A percentile compares a stretch with the other conserved stretches of the same genome.
Conservation (phyloP, 1,139 yeast genomes). For the Saccharomyces hybrid region DNA sequence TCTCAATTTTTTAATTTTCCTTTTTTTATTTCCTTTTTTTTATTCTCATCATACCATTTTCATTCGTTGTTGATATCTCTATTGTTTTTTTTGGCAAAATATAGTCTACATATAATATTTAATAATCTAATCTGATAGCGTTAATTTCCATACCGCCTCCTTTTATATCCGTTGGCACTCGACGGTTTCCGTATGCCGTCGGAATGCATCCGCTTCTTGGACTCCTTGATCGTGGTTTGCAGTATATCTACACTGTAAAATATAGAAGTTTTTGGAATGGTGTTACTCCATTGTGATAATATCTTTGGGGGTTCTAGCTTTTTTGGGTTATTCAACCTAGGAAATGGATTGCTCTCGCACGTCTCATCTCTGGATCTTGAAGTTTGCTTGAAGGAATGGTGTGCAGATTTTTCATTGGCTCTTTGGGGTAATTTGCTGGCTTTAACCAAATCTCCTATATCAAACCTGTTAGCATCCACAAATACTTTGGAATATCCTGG, state of each 20-base stretch:
- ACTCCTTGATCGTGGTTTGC: constrained; percentile 6
- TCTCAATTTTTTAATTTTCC: background rate
- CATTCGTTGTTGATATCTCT: background rate
- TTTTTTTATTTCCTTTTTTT: background rate
- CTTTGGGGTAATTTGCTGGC: constrained; percentile 26
- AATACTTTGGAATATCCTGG: constrained; percentile 31
- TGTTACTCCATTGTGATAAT: constrained; percentile 12
- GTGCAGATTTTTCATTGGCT: constrained; percentile 16
- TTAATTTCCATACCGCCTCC: background rate
- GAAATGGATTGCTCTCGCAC: background rate
- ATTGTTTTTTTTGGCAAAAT: background rate
- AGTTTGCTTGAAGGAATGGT: background rate
- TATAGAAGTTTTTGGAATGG: constrained; percentile 9
- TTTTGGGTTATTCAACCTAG: constrained; percentile 1
- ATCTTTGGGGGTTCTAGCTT: constrained; percentile 13
- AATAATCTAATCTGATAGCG: background rate
- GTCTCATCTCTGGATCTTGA: background rate
- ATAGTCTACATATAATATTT: background rate
- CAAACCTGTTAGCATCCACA: constrained; percentile 23
- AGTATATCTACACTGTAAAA: constrained; percentile 7
- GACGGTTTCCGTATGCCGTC: background rate
- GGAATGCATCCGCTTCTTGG: constrained; percentile 6
- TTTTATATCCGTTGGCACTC: background rate
- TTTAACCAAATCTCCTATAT: constrained; percentile 24
- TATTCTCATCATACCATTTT: background rate